Evolutionary conservation across 306 rosid genomes (phyloP).

Genomic region (Arachis stenosperma): DNA sequence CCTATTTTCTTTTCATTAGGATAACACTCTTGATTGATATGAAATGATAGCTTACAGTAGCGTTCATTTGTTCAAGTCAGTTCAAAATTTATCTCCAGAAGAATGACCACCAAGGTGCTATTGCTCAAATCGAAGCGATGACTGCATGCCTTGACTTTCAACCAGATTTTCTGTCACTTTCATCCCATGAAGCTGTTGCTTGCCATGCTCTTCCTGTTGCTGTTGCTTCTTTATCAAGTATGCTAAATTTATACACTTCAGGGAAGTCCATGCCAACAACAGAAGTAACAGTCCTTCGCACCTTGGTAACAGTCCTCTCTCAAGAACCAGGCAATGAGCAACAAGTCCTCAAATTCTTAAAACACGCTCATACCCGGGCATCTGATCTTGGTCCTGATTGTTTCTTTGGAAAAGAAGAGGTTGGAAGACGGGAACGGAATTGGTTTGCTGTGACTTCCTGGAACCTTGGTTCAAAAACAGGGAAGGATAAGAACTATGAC

Average conservation of each 20-base stretch:
- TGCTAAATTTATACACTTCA: constrained; percentile 65
- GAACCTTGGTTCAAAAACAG: constrained; percentile 82
- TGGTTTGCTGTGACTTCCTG: constrained; percentile 93
- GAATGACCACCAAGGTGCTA: constrained; percentile 71
- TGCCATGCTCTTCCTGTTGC: constrained; percentile 83
- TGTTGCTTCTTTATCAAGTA: constrained; percentile 68
- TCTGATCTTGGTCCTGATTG: constrained; percentile 65
- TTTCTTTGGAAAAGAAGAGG: constrained; percentile 88
- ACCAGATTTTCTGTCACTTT: constrained; percentile 84
- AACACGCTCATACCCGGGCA: constrained; percentile 61
- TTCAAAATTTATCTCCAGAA: constrained; percentile 88
- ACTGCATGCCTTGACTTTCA: constrained; percentile 79
- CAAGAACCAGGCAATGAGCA: constrained; percentile 72
- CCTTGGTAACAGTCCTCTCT: constrained; percentile 76
- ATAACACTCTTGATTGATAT: constrained; percentile 9
- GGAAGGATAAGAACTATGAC: constrained; percentile 66
- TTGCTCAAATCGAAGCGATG: constrained; percentile 83
- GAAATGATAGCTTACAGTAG: constrained; percentile 31
- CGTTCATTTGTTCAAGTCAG: constrained; percentile 51
- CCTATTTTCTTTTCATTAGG: constrained; percentile 35
- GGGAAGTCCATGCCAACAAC: constrained; percentile 79
- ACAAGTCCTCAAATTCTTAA: constrained; percentile 64
- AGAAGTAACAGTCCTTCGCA: constrained; percentile 81
- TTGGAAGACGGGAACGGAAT: constrained; percentile 82
- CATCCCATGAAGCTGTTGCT: constrained; percentile 98